Percentiles rank a stretch among this genome's conserved stretches.
These are phyloP conservation scores for Leishmania martiniquensis DNA, from an alignment of 208 protist species.

Conservation along the genomic window DNA sequence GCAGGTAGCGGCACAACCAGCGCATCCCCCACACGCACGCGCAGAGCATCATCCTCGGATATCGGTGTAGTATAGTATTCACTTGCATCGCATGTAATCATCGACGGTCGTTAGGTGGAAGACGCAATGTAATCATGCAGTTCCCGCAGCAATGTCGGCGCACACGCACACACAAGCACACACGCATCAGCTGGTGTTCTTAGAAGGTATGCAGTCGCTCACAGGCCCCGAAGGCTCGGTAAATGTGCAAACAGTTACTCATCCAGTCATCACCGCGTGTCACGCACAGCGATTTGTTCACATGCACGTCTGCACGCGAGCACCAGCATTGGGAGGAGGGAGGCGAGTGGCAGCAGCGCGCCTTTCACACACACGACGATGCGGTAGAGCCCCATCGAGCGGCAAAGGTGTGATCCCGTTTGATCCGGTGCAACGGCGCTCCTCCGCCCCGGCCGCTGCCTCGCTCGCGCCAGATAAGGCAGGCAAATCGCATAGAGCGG, in stretches of 20 bases:
- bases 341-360: no score
- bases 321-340: no score
- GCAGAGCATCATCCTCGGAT: neutral
- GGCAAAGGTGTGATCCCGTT: no score
- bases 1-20: no score
- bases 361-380: no score
- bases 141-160: neutral
- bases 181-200: conserved; percentile 13
- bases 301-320: neutral
- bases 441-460: no score
- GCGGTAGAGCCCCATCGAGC: no score
- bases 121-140: neutral
- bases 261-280: conserved; percentile 26
- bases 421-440: no score
- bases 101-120: conserved; percentile 1
- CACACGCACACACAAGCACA: neutral
- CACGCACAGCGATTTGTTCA: no score
- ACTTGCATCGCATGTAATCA: conserved; percentile 1
- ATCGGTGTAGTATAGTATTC: conserved; percentile 3
- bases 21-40: no score
- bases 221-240: conserved; percentile 9
- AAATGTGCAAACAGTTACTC: conserved; percentile 24
- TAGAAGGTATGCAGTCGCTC: conserved; percentile 11
- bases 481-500: no score
- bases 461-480: no score